Percentiles rank a stretch among this genome's conserved stretches.
phyloP scores from a whole-genome alignment of 352 stramenopile genomes.

The Phytophthora parvispora region DNA sequence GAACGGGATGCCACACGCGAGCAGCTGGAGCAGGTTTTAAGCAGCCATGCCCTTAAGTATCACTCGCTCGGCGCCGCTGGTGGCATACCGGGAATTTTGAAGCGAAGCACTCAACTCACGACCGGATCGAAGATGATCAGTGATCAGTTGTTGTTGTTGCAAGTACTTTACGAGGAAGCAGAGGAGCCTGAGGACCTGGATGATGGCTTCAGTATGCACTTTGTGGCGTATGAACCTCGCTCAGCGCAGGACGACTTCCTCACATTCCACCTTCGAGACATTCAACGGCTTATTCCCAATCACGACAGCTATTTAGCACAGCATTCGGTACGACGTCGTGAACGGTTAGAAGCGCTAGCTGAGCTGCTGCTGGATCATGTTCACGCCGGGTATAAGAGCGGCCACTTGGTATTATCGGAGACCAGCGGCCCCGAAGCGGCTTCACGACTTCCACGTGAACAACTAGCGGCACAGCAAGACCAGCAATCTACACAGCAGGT shows the following conservation, averaged over 20 bases:
- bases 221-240: conserved; percentile 38
- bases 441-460: conserved; percentile 17
- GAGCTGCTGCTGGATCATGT: conserved; percentile 56
- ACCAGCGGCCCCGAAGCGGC: conserved; percentile 27
- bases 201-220: conserved; percentile 46
- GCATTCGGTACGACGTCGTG: conserved; percentile 37
- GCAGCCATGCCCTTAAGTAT: conserved; percentile 65
- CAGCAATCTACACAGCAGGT: conserved; percentile 35
- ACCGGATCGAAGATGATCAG: conserved; percentile 51
- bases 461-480: conserved; percentile 23
- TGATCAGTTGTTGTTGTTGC: conserved; percentile 58
- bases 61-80: conserved; percentile 51
- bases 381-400: conserved; percentile 77
- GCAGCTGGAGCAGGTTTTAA: conserved; percentile 61
- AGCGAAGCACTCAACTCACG: conserved; percentile 49
- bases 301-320: conserved; percentile 39
- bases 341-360: conserved; percentile 52
- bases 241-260: conserved; percentile 49
- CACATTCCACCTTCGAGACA: conserved; percentile 65
- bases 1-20: conserved; percentile 51
- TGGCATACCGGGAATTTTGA: conserved; percentile 65
- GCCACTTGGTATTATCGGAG: conserved; percentile 70
- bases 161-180: conserved; percentile 71
- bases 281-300: conserved; percentile 57
- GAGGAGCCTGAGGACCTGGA: conserved; percentile 28